These are phyloP conservation scores for Mollisia scopiformis DNA, from an alignment of 2,329 filamentous ascomycete genomes.

Conservation along the genomic window DNA sequence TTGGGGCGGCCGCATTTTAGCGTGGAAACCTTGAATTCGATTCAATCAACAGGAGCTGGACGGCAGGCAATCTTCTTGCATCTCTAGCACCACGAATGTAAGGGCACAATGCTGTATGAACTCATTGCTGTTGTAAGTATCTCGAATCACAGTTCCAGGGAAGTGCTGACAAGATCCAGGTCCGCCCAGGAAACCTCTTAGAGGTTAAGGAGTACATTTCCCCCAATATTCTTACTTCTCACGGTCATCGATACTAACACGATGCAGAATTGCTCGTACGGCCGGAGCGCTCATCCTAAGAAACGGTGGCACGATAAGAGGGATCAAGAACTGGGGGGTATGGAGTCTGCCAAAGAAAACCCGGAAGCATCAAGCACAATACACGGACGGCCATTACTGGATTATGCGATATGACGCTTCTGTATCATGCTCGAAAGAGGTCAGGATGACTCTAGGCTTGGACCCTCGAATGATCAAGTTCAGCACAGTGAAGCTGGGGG, in stretches of 20 bases:
- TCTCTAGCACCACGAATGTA: constrained; percentile 17
- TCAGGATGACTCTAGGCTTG: constrained; percentile 75
- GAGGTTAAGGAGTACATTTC: constrained; percentile 90
- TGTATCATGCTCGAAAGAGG: constrained; percentile 71
- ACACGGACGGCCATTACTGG: constrained; percentile 93
- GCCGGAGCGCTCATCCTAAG: constrained; percentile 82
- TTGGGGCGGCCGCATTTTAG: background rate
- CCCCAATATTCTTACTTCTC: constrained; percentile 22
- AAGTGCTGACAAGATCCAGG: constrained; percentile 54
- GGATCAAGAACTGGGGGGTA: constrained; percentile 92
- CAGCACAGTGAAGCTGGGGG: constrained; percentile 83
- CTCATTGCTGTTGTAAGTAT: constrained; percentile 86
- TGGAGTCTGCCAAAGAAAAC: constrained; percentile 83
- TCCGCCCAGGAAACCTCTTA: constrained; percentile 84
- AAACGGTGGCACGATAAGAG: constrained; percentile 86
- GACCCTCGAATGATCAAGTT: constrained; percentile 92
- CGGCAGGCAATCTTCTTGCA: too few species aligned
- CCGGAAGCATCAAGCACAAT: constrained; percentile 79
- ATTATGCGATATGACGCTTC: constrained; percentile 94
- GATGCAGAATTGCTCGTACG: constrained; percentile 78
- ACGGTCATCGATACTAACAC: constrained; percentile 4
- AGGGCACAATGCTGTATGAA: constrained; percentile 86
- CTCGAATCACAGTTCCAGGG: background rate
- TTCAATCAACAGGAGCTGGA: constrained; percentile 4
- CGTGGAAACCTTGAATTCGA: constrained; percentile 4